Conservation (phyloP, 495 filamentous ascomycete species). For the Xylaria palmicola region DNA sequence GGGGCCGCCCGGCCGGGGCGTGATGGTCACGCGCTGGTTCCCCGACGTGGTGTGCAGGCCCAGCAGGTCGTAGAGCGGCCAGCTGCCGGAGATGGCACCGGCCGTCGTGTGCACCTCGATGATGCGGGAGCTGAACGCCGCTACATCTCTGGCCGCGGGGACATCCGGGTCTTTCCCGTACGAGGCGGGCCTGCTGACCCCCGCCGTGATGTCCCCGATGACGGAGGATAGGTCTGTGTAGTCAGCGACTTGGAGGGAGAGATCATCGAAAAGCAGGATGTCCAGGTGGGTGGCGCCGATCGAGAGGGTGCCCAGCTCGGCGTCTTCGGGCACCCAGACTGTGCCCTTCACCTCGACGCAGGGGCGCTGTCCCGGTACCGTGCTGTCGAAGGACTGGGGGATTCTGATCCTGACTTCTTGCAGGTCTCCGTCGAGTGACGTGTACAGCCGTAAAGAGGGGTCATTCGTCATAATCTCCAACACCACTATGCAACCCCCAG, state of each 20-base stretch:
- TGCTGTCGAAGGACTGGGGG: slow-evolving; percentile 30
- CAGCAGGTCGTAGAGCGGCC: slow-evolving; percentile 45
- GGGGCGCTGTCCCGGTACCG: slow-evolving; percentile 21
- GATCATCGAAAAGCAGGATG: slow-evolving; percentile 40
- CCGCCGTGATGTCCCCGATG: slow-evolving; percentile 30
- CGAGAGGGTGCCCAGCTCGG: slow-evolving; percentile 26
- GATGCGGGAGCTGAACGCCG: slow-evolving; percentile 33
- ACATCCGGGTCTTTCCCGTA: slow-evolving; percentile 13
- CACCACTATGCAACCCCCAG: slow-evolving; percentile 18
- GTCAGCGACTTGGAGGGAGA: slow-evolving; percentile 31
- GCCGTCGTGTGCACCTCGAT: slow-evolving; percentile 37
- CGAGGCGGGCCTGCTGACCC: slow-evolving; percentile 5
- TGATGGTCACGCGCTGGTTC: slow-evolving; percentile 34
- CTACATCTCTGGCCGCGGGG: slow-evolving; percentile 25
- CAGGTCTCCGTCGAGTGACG: slow-evolving; percentile 25
- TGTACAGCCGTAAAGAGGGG: slow-evolving; percentile 29
- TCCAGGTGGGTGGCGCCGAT: slow-evolving; percentile 36
- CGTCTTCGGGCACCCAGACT: slow-evolving; percentile 41
- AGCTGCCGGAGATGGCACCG: slow-evolving; percentile 38
- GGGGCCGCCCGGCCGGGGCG: no score
- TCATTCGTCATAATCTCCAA: slow-evolving; percentile 41
- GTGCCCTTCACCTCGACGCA: slow-evolving; percentile 42
- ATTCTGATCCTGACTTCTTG: slow-evolving; percentile 35
- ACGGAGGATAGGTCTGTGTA: slow-evolving; percentile 24
- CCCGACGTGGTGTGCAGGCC: slow-evolving; percentile 38